Evolutionary conservation across 164 flowering plant genomes (phyloP).

Genomic region (Tetracentron sinense): DNA sequence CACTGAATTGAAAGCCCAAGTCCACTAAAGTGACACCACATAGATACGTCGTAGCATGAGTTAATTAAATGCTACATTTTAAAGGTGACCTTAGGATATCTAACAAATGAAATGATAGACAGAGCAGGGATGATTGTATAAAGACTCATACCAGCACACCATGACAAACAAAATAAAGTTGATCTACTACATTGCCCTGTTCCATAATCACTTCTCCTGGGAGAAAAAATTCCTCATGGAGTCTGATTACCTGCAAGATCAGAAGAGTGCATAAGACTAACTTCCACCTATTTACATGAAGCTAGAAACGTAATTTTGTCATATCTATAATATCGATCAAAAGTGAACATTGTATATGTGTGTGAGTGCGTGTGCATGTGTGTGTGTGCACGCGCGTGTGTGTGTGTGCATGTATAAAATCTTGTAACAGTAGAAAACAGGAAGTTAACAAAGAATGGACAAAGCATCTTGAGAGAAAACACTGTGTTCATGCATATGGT

Average conservation of each 20-base stretch:
- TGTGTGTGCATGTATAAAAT: no score
- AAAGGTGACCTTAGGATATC: no score
- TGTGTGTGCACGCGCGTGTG: no score
- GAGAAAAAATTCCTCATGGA: conserved; percentile 82
- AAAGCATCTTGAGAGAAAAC: no score
- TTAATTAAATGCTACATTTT: no score
- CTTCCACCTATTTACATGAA: neutral
- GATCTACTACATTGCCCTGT: conserved; percentile 77
- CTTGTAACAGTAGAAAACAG: no score
- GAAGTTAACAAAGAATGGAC: neutral
- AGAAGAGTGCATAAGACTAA: conserved; percentile 8
- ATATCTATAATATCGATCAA: neutral
- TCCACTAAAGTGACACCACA: no score
- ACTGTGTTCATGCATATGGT: neutral
- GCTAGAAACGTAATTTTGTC: neutral
- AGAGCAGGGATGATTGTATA: neutral
- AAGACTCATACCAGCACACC: conserved; percentile 56
- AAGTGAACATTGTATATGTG: no score
- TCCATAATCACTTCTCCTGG: conserved; percentile 92
- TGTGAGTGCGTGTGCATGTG: no score
- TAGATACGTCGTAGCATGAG: no score
- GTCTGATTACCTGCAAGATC: conserved; percentile 54
- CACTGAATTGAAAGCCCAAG: no score
- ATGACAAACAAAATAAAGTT: conserved; percentile 74
- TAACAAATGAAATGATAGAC: neutral